Conservation (phyloP, 148 eudicot species). For the Rhododendron ferrugineum region DNA sequence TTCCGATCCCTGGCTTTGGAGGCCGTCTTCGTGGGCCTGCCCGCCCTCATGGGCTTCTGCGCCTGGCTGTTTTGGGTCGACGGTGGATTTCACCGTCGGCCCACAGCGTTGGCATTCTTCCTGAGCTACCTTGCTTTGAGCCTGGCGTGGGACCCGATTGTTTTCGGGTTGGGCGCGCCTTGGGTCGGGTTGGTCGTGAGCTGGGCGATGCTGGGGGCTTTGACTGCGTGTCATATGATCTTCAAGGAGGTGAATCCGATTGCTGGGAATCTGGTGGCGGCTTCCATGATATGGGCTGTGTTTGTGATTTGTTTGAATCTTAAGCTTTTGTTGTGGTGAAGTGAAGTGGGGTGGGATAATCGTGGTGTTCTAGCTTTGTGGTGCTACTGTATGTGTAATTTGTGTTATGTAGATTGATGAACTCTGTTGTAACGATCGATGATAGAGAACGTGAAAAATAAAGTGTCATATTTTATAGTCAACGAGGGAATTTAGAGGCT, state of each 20-base stretch:
- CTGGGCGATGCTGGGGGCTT: conserved; percentile 33
- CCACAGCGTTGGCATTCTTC: conserved; percentile 31
- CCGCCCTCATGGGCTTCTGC: conserved; percentile 57
- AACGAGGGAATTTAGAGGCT: too few species aligned
- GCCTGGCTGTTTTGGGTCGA: conserved; percentile 92
- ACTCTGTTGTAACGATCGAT: not conserved
- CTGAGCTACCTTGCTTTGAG: conserved; percentile 53
- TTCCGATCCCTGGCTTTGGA: conserved; percentile 68
- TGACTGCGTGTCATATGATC: conserved; percentile 41
- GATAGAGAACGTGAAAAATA: not conserved
- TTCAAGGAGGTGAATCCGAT: conserved; percentile 49
- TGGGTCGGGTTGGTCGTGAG: conserved; percentile 58
- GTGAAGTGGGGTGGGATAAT: not conserved
- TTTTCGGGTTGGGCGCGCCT: conserved; percentile 42
- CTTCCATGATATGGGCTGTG: conserved; percentile 65
- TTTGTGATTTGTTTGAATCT: conserved; percentile 51
- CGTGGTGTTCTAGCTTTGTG: not conserved
- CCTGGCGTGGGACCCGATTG: conserved; percentile 62
- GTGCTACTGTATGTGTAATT: not conserved
- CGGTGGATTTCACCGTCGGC: conserved; percentile 68
- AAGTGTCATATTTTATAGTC: not conserved
- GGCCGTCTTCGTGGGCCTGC: conserved; percentile 38
- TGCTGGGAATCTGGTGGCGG: conserved; percentile 65
- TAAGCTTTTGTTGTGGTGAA: conserved; percentile 42
- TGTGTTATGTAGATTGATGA: not conserved